phyloP scores from a whole-genome alignment of 1,284 basidiomycete species.

The Boletellus deceptivus region DNA sequence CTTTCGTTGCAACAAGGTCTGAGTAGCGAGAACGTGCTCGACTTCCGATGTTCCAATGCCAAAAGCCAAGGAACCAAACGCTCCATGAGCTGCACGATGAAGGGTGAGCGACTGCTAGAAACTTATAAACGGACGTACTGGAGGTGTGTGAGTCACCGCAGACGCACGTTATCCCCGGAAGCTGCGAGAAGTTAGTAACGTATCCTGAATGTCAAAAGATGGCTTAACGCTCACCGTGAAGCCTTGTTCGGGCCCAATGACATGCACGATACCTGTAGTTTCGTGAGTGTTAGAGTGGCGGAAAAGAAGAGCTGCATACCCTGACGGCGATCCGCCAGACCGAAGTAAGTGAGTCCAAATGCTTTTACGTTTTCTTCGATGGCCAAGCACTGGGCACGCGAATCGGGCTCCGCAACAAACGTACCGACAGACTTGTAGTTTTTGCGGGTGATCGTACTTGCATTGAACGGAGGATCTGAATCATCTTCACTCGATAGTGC shows the following conservation, averaged over 20 bases:
- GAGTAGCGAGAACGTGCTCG: slow-evolving; percentile 95
- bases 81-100: slow-evolving; percentile 74
- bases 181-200: slow-evolving; percentile 39
- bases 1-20: slow-evolving; percentile 90
- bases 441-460: slow-evolving; percentile 85
- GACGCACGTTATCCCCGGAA: slow-evolving; percentile 94
- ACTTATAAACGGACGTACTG: slow-evolving; percentile 48
- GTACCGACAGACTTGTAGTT: slow-evolving; percentile 73
- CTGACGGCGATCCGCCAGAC: slow-evolving; percentile 88
- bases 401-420: slow-evolving; percentile 89
- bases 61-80: slow-evolving; percentile 94
- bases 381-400: slow-evolving; percentile 86
- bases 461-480: slow-evolving; percentile 9
- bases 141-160: slow-evolving; percentile 96
- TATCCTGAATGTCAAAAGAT: neutral
- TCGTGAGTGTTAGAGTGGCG: slow-evolving; percentile 4
- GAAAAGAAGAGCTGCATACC: slow-evolving; percentile 43
- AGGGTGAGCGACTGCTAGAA: slow-evolving; percentile 1
- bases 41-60: slow-evolving; percentile 97
- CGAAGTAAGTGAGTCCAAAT: slow-evolving; percentile 94
- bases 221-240: slow-evolving; percentile 65
- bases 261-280: slow-evolving; percentile 82
- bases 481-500: neutral
- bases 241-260: slow-evolving; percentile 96
- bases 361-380: slow-evolving; percentile 95